Evolutionary conservation across 352 stramenopile genomes (phyloP).

Genomic region (Globisporangium takayamanum): DNA sequence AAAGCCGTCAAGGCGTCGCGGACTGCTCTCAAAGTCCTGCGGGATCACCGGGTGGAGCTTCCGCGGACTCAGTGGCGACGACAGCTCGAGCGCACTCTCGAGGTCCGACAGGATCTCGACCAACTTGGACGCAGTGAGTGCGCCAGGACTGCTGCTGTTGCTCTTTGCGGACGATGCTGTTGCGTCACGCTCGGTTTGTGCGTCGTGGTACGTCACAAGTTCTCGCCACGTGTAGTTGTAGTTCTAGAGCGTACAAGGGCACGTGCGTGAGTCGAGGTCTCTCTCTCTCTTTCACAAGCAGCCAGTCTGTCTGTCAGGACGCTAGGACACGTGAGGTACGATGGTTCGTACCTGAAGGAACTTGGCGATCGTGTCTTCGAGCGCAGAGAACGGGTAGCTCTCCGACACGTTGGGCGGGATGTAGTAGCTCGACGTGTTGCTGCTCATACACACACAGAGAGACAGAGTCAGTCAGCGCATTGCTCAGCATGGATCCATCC

Average conservation of each 20-base stretch:
- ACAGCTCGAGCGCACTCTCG: constrained; percentile 55
- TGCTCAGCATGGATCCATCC: not conserved
- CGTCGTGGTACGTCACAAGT: constrained; percentile 62
- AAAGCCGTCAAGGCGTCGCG: constrained; percentile 14
- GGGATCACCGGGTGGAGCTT: constrained; percentile 22
- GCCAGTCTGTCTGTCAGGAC: not conserved
- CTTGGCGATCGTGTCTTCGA: constrained; percentile 86
- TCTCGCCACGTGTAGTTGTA: constrained; percentile 77
- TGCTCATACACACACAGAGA: constrained; percentile 16
- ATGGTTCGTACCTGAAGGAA: constrained; percentile 61
- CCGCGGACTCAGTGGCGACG: constrained; percentile 61
- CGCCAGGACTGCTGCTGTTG: constrained; percentile 12
- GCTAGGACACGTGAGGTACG: not conserved
- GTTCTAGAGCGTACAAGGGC: constrained; percentile 30
- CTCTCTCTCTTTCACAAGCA: not conserved
- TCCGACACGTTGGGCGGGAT: constrained; percentile 78
- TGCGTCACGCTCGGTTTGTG: constrained; percentile 17
- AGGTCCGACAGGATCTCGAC: constrained; percentile 53
- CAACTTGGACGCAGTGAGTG: constrained; percentile 22
- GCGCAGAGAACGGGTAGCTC: constrained; percentile 75
- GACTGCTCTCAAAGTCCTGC: constrained; percentile 33
- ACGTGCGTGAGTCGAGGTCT: not conserved
- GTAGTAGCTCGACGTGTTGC: constrained; percentile 79
- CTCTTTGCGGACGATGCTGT: constrained; percentile 14
- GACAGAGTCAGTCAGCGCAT: not conserved